A percentile compares a stretch with the other conserved stretches of the same genome.
These are phyloP conservation scores for Neospermospora avenae DNA, from an alignment of 2,329 filamentous ascomycete species.

Conservation along the genomic window DNA sequence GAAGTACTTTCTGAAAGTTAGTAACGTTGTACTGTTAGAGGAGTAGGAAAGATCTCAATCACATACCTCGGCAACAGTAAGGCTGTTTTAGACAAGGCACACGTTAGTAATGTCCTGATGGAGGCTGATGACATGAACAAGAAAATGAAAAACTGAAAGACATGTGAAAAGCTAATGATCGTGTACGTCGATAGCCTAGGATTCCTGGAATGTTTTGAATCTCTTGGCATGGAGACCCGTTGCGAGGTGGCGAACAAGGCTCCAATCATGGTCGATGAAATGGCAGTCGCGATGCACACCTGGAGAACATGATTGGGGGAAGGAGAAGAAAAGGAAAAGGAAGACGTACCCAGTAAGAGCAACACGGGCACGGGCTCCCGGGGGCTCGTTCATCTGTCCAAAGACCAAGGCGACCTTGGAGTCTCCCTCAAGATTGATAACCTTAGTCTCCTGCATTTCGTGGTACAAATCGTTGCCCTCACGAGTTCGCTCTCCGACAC, in stretches of 20 bases:
- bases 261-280: too few species aligned
- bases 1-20: constrained; percentile 80
- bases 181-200: too few species aligned
- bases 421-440: constrained; percentile 98
- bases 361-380: constrained; percentile 99
- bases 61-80: too few species aligned
- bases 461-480: constrained; percentile 99
- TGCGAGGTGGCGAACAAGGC: too few species aligned
- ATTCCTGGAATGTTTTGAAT: too few species aligned
- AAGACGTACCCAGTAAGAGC: constrained; percentile 98
- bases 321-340: too few species aligned
- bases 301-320: too few species aligned
- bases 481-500: constrained; percentile 99
- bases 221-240: too few species aligned
- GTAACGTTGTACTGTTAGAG: neutral
- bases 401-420: constrained; percentile 99
- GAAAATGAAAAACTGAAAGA: neutral
- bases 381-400: constrained; percentile 99
- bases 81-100: too few species aligned
- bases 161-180: too few species aligned
- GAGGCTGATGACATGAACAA: neutral
- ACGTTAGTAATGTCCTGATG: neutral
- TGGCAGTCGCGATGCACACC: too few species aligned
- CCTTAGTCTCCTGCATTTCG: constrained; percentile 99
- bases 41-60: neutral